Base-by-base conservation (phyloP, 129 eudicot genomes). In the Centella asiatica region DNA sequence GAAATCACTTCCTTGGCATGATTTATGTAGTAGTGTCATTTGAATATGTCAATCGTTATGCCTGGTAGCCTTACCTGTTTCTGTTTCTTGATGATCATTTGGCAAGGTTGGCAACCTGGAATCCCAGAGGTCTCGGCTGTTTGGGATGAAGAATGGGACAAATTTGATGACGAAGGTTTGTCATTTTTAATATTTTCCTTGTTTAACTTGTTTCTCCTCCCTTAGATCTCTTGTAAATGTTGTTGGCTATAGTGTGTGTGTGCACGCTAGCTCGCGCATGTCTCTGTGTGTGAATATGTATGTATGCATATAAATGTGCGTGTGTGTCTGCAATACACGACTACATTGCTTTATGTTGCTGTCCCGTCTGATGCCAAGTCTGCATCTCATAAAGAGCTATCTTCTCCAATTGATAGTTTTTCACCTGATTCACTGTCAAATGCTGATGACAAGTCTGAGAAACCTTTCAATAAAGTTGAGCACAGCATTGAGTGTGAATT, bases 101-200 rank as follows among this genome's bases (percentile, higher is more conserved):
- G 44, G 62, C 8, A 81, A 90, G 96, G 98, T 36, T 92, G 98
- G 98, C 89, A 79, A 61, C 98, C 96, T 55, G 95, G 95, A 37
- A 75, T 87, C 55, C 98, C 94, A 26, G 95, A 84, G 77, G 72
- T 78, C 69, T 83, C 95, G 44, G 90, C 90, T 55, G 83, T 92
- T 60, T 92, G 98, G 98, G 98, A 87, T 78, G 98, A 90, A 76
- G 98, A 90, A 52, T 90, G 98, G 98, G 98, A 92, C 68, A 92
- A 92, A 77, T 92, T 92, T 56, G 90, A 92, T 47, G 98, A 92
- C 46, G 95, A 92, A 87, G 98, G 98, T 92, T 34, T 40, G 72
- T 2, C 66, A 36, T 71, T 50, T 53, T 61, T 55, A 36, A 11
- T 39, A n/a, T 66, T 44, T 40, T 20, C 27, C 45, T 68, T 65